Evolutionary conservation across 176 grass and related monocot genomes (phyloP), one percentile per base, ranked within the genome.

Genomic region (Oryza glaberrima): DNA sequence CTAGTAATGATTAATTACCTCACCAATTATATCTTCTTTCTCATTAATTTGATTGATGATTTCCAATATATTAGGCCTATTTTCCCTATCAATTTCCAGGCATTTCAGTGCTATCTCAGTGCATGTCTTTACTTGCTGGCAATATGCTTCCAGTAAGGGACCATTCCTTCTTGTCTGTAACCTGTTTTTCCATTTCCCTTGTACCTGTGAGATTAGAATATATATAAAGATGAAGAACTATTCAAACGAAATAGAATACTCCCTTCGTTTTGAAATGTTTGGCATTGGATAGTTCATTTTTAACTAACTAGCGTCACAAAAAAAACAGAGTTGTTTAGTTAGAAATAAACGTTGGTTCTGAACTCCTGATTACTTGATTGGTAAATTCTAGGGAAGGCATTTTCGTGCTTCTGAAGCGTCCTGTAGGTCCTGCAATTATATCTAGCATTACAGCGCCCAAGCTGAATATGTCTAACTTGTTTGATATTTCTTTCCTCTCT

Each of bases 51-150:
- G 30, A 30, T 40, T 30, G 20, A n/a, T 52, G 52, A 77, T 32
- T n/a, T 60, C 56, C 20, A 52, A 51, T 77, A 77, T 77, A 60
- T 22, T 32, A 32, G 74, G 74, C 17, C 74, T 77, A 40, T 77
- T 77, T 12, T 60, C 2, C 32, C 20, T 77, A 32, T 77, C 30
- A 20, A 17, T n/a, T 9, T 77, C 74, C 30, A 77, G 20, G 32
- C 74, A 77, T 60, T 77, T 77, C 16, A 77, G 16, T 60, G 74
- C 74, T 15, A 77, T 60, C 49, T 77, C 74, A 14, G 56, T 77
- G 30, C 74, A 77, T 77, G 51, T 40, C 30, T 77, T 77, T 12
- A 77, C 74, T 16, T 77, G 74, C 13, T 12, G 74, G 32, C 74
- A 40, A 61, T 61, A 77, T 58, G 51, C 74, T 60, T 77, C 51